Conservation (phyloP, 2,329 filamentous ascomycete species). For the Aspergillus texensis region DNA sequence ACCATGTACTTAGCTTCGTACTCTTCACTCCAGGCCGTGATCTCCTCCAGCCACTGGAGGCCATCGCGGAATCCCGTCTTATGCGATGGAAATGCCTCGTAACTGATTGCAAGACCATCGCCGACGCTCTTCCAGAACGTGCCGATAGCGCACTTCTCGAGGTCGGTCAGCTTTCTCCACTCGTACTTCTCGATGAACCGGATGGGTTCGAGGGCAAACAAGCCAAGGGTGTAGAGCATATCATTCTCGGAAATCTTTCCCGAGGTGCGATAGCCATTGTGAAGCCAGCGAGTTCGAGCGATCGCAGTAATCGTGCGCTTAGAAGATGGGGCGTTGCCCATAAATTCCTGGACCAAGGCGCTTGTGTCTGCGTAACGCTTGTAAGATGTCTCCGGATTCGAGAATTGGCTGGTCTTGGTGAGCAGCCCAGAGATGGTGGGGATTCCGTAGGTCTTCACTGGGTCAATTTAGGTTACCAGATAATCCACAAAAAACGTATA, state of each 20-base stretch:
- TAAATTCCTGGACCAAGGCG: slow-evolving; percentile 54
- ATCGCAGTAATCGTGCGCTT: slow-evolving; percentile 55
- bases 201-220: slow-evolving; percentile 68
- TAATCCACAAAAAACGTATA: not conserved
- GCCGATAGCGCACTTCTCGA: slow-evolving; percentile 69
- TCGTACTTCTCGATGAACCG: slow-evolving; percentile 68
- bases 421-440: slow-evolving; percentile 57
- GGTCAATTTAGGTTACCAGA: slow-evolving; percentile 7
- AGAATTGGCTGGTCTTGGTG: slow-evolving; percentile 54
- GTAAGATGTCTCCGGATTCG: slow-evolving; percentile 47
- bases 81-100: slow-evolving; percentile 47
- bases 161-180: slow-evolving; percentile 67
- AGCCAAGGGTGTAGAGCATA: slow-evolving; percentile 65
- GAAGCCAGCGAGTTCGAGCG: slow-evolving; percentile 67
- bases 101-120: slow-evolving; percentile 68
- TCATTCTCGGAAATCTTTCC: slow-evolving; percentile 65
- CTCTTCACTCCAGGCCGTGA: slow-evolving; percentile 52
- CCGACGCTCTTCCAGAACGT: slow-evolving; percentile 73
- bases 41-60: slow-evolving; percentile 56
- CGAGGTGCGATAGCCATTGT: slow-evolving; percentile 58
- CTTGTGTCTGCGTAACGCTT: slow-evolving; percentile 59
- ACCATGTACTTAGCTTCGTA: slow-evolving; percentile 66
- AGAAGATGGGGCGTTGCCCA: slow-evolving; percentile 47
- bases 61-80: slow-evolving; percentile 51
- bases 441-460: slow-evolving; percentile 57